Evolutionary conservation across 176 grass and related monocot species (phyloP).

Genomic region (Carex littledalei): DNA sequence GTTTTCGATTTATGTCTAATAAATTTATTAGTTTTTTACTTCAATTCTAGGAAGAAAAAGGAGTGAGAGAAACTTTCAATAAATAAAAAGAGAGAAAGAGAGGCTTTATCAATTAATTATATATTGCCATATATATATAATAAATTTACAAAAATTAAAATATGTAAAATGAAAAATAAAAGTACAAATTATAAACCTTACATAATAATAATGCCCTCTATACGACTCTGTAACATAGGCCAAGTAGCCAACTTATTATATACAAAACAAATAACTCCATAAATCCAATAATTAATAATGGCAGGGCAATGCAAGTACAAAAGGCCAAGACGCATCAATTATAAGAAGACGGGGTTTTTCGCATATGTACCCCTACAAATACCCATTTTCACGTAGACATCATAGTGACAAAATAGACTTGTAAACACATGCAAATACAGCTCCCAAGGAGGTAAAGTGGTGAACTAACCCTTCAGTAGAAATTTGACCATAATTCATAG

Average conservation of each 20-base stretch:
- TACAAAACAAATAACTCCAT: slow-evolving; percentile 8
- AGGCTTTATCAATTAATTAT: neutral
- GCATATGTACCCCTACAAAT: slow-evolving; percentile 21
- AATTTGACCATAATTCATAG: slow-evolving; percentile 43
- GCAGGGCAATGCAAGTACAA: neutral
- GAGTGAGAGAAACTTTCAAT: neutral
- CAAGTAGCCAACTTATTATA: slow-evolving; percentile 19
- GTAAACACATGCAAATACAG: neutral
- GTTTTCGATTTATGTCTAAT: too few species aligned
- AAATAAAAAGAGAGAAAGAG: neutral
- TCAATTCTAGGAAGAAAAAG: too few species aligned
- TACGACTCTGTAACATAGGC: neutral
- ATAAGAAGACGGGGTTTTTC: neutral
- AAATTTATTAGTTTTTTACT: too few species aligned
- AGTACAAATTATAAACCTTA: slow-evolving; percentile 1
- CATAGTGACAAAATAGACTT: neutral
- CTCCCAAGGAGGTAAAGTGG: too few species aligned
- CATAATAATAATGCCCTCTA: too few species aligned
- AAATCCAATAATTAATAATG: slow-evolving; percentile 16
- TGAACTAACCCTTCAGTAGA: slow-evolving; percentile 30
- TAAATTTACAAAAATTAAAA: neutral
- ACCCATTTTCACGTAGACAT: neutral
- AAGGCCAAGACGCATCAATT: neutral
- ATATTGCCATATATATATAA: neutral
- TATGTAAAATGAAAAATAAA: neutral